Evolutionary conservation across 108 stramenopile species (phyloP).

Genomic region (Aurantiochytrium sp.): DNA sequence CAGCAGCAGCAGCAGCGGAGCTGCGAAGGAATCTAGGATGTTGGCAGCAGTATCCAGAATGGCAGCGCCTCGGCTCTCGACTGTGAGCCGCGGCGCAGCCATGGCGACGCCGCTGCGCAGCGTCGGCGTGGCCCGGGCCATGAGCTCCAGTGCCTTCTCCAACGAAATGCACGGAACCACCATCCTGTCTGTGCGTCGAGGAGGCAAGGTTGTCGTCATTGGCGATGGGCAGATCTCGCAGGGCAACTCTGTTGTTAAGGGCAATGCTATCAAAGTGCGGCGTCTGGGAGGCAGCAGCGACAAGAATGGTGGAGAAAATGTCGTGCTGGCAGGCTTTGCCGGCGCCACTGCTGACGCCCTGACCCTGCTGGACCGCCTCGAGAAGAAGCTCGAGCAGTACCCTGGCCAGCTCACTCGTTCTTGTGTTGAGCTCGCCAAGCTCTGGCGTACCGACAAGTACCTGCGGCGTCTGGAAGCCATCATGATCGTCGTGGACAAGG

Average conservation of each 20-base stretch:
- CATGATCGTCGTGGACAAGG: slow-evolving; percentile 76
- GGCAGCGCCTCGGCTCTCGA: not conserved
- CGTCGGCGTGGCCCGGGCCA: not conserved
- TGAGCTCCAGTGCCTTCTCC: not conserved
- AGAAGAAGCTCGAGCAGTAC: slow-evolving; percentile 89
- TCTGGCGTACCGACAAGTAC: slow-evolving; percentile 96
- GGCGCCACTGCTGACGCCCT: slow-evolving; percentile 96
- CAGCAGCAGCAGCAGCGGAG: no score
- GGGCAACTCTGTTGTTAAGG: slow-evolving; percentile 81
- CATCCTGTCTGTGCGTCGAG: slow-evolving; percentile 88
- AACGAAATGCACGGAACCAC: slow-evolving; percentile 45
- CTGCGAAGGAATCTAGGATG: no score
- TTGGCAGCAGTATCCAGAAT: no score
- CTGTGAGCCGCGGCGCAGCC: not conserved
- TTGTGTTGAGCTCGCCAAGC: slow-evolving; percentile 95
- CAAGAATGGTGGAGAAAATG: not conserved
- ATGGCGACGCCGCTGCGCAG: not conserved
- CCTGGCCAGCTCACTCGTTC: slow-evolving; percentile 81
- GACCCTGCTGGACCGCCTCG: slow-evolving; percentile 86
- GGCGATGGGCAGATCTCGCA: slow-evolving; percentile 97
- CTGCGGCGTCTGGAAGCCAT: slow-evolving; percentile 82
- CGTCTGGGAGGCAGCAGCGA: slow-evolving; percentile 34
- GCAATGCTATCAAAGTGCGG: slow-evolving; percentile 86
- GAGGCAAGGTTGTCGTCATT: slow-evolving; percentile 94
- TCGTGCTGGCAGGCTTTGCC: slow-evolving; percentile 86